phyloP scores from a whole-genome alignment of 768 basidiomycete species.

The Tricholoma sp. region DNA sequence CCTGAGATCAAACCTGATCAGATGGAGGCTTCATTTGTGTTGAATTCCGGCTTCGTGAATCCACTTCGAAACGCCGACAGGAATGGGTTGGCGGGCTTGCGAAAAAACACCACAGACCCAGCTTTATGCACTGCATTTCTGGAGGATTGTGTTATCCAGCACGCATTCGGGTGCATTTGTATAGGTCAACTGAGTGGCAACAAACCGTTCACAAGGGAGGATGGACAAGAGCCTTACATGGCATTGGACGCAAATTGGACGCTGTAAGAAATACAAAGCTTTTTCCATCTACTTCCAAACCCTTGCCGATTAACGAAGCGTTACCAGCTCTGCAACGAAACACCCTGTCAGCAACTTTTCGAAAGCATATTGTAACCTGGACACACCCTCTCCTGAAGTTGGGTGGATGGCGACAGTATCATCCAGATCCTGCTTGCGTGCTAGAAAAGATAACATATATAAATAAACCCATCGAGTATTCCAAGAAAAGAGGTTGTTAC shows the following conservation, averaged over 20 bases:
- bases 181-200: background rate
- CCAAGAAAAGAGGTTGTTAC: constrained; percentile 11
- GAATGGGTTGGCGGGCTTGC: background rate
- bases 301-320: constrained; percentile 28
- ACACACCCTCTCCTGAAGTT: constrained; percentile 74
- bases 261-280: background rate
- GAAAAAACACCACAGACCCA: background rate
- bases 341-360: constrained; percentile 12
- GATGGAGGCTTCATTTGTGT: background rate
- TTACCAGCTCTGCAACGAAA: constrained; percentile 44
- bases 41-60: background rate
- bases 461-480: background rate
- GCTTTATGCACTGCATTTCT: background rate
- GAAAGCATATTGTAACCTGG: background rate
- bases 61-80: background rate
- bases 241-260: background rate
- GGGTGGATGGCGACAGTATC: constrained; percentile 92
- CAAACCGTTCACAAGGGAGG: background rate
- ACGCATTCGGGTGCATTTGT: background rate
- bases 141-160: background rate
- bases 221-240: background rate
- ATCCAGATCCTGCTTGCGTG: constrained; percentile 77
- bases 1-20: no score
- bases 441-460: constrained; percentile 25
- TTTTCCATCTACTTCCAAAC: background rate